A percentile compares a stretch with the other conserved stretches of the same genome.
Conservation (phyloP, 352 stramenopile species). For the Globisporangium sylvaticum region DNA sequence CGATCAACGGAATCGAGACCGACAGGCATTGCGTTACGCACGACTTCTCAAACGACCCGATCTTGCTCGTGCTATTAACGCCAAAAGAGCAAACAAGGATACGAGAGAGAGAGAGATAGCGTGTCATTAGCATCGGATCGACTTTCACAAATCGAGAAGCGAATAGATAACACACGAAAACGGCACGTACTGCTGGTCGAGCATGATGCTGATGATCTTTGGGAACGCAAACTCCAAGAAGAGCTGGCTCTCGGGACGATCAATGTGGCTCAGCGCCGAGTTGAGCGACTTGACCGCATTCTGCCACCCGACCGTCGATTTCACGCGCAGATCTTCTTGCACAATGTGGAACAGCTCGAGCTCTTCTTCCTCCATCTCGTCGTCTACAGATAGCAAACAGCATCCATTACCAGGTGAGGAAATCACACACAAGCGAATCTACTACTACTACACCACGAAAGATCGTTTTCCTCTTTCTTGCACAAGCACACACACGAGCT, state of each 20-base stretch:
- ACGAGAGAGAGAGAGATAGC: neutral
- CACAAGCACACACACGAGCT: neutral
- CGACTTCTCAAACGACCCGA: constrained; percentile 81
- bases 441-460: neutral
- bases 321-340: constrained; percentile 79
- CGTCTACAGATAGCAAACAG: constrained; percentile 19
- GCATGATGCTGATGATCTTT: constrained; percentile 87
- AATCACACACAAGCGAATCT: too few relatives aligned
- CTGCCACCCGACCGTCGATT: constrained; percentile 89
- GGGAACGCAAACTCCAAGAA: constrained; percentile 78
- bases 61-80: constrained; percentile 71
- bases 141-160: neutral
- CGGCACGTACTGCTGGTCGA: constrained; percentile 82
- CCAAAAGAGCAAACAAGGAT: neutral
- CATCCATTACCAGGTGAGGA: neutral
- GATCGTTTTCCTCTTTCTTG: neutral
- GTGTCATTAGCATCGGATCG: neutral
- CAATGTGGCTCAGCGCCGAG: constrained; percentile 60
- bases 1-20: constrained; percentile 58
- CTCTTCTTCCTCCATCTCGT: constrained; percentile 81
- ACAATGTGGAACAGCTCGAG: constrained; percentile 82
- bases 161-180: constrained; percentile 6
- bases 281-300: constrained; percentile 86
- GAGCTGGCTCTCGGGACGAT: constrained; percentile 63
- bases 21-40: constrained; percentile 80